Evolutionary conservation across 257 asterid genomes (phyloP), one percentile per base, ranked within the genome.

Genomic region (Perilla frutescens): DNA sequence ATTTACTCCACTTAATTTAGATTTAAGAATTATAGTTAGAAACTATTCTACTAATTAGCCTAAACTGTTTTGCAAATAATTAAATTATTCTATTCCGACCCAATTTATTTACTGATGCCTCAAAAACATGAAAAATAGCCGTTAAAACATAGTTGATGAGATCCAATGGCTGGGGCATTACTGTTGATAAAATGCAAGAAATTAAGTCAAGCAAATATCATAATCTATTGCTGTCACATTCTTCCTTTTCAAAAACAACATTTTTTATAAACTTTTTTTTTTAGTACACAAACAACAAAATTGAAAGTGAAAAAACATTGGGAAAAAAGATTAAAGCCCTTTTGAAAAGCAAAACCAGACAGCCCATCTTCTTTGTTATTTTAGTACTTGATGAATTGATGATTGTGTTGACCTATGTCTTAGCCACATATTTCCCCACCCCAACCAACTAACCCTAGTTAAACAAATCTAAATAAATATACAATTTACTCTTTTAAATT

Each of bases 331-430:
- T 32, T 7, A 61, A 75, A 62, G 75, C n/a, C 64, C 81, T 76
- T 87, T 84, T 82, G 13, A 44, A 88, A 86, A 88, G 89, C 82
- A 78, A 62, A 79, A 80, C 60, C 32, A 76, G 91, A 84, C 90
- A 86, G 79, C 56, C 80, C 76, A 82, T 73, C 88, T 76, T 72
- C 43, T 71, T 49, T 77, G 59, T 76, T 76, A 69, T 70, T 73
- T 62, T 74, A 56, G 75, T 81, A 66, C 75, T 83, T 86, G 86
- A 83, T 83, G 85, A 81, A 76, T 83, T 70, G 88, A 81, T 89
- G 88, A 89, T 89, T 81, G 84, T 85, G 76, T 86, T 85, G 89
- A 86, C 87, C 74, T 66, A 60, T 76, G 72, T 57, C 49, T 61
- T 44, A 62, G 69, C 86, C 83, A 77, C 85, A 79, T 37, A 62